Evolutionary conservation across 2,329 filamentous ascomycete genomes (phyloP), one percentile per base, ranked within the genome.

Genomic region (Exophiala oligosperma): DNA sequence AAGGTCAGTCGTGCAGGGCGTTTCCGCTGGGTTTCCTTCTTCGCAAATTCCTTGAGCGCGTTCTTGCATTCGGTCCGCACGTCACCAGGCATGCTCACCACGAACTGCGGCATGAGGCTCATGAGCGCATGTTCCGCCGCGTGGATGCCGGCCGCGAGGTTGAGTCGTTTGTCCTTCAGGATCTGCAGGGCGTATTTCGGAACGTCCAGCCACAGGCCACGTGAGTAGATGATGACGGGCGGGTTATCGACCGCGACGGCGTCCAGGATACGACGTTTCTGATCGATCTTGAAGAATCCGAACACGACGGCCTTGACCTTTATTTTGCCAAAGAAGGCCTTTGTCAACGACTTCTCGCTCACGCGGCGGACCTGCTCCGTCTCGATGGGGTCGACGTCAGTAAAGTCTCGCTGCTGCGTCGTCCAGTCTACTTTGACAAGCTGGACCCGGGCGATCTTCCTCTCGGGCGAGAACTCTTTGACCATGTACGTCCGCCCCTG

Each of bases 211-310:
- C 94, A 99, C 85, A 97, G 90, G 40, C 92, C 94, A 71, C 94
- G 95, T 67, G 85, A 90, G 69, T 87, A 83, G 2, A 92, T 84
- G 50, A 94, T 84, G 52, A 97, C 91, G 0, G 94, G 92, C 2
- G 93, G 92, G 66, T 96, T 96, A 71, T 97, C 91, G 23, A 97
- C 92, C 59, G 93, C 85, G 0, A 97, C 88, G 2, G 93, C 93
- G 71, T 99, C 94, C 12, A 97, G 83, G 57, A 97, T 90, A 1
- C 91, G 86, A 1, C 89, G 84, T 65, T 86, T 88, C 70, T 88
- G 89, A 73, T 97, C 92, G n/a, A 97, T 79, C 71, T 97, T 97
- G 82, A 97, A 97, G 77, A 94, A 99, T 1, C 94, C 94, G 71
- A 95, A 97, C 1, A 99, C 92, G 29, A 90, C 88, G 65, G 93